Base-by-base conservation (phyloP, 1,284 basidiomycete species). In the Moesziomyces globuligerus region DNA sequence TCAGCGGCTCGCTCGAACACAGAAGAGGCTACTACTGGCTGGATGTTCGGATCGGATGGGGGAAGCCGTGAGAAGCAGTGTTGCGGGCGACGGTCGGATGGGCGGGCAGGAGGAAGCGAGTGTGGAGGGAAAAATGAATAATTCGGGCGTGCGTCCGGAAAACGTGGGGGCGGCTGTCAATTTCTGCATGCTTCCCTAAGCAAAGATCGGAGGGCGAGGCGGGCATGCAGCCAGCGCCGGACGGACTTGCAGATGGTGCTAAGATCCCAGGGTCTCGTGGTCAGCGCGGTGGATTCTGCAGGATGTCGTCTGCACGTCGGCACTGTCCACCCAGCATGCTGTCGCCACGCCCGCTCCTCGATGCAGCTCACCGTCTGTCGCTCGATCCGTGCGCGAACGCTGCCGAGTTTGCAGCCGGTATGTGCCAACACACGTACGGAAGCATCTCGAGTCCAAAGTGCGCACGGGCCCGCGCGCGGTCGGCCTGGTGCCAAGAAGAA, bases 131-230 rank as follows among this genome's bases (percentile, higher is more conserved):
- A 37, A 34, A 48, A 49, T 8, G 26, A 40, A 37, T 6, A 46
- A 48, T 18, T n/a, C n/a, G n/a, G n/a, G n/a, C n/a, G n/a, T n/a
- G n/a, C n/a, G n/a, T n/a, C 39, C 42, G 40, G 40, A 69, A 64
- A 64, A 59, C 49, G 54, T 55, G 62, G 51, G 50, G 66, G 7
- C 34, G 50, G 48, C 62, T 66, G 52, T 66, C 56, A 42, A 40
- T 55, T 59, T 59, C 62, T 66, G 62, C 62, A 66, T 47, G 62
- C 62, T 66, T 66, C 55, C 48, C 62, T 66, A 66, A 66, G 49
- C 47, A 56, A n/a, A 59, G 52, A 59, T 66, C 61, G 53, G n/a
- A 42, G 26, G n/a, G 42, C 42, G 41, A 23, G 24, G 26, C 51
- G 48, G 46, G 45, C 39, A 43, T 26, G 25, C 32, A 34, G 32